These are phyloP conservation scores for Aureobasidium mangrovei DNA, from an alignment of 2,329 filamentous ascomycete species.

Conservation along the genomic window DNA sequence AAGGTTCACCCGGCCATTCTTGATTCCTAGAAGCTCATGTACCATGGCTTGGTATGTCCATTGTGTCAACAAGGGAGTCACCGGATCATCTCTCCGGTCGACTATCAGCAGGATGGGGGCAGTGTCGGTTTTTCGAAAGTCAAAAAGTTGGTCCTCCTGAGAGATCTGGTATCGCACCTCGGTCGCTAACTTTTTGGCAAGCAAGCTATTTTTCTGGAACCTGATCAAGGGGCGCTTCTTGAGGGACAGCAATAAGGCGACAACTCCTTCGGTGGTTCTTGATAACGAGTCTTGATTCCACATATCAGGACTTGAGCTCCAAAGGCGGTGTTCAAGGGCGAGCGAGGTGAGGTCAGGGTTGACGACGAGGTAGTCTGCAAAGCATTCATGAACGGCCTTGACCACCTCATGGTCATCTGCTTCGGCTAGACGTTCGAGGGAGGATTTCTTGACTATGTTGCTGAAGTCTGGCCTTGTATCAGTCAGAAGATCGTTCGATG, in stretches of 20 bases:
- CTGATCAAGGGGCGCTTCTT: conserved; percentile 96
- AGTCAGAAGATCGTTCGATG: conserved; percentile 22
- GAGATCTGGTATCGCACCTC: conserved; percentile 89
- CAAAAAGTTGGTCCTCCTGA: conserved; percentile 92
- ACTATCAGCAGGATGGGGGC: conserved; percentile 85
- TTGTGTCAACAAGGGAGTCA: conserved; percentile 88
- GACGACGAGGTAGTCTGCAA: conserved; percentile 89
- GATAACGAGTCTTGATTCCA: conserved; percentile 90
- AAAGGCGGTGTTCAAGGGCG: conserved; percentile 65
- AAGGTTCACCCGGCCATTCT: conserved; percentile 88
- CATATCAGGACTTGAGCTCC: conserved; percentile 70
- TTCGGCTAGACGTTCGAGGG: conserved; percentile 85
- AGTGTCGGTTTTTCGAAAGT: conserved; percentile 91
- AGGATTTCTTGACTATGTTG: conserved; percentile 95
- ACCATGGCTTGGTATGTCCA: conserved; percentile 99
- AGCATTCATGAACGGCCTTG: conserved; percentile 87
- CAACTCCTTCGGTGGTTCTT: conserved; percentile 74
- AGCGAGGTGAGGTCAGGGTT: conserved; percentile 90
- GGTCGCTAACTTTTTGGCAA: conserved; percentile 86
- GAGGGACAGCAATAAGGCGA: conserved; percentile 74
- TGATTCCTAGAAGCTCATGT: conserved; percentile 86
- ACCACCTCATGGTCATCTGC: conserved; percentile 97
- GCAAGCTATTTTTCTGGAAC: conserved; percentile 80
- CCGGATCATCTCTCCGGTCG: conserved; percentile 86
- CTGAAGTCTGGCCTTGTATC: conserved; percentile 60